A percentile compares a stretch with the other conserved stretches of the same genome.
Evolutionary conservation across 768 basidiomycete genomes (phyloP).

Genomic region (Artomyces pyxidatus): DNA sequence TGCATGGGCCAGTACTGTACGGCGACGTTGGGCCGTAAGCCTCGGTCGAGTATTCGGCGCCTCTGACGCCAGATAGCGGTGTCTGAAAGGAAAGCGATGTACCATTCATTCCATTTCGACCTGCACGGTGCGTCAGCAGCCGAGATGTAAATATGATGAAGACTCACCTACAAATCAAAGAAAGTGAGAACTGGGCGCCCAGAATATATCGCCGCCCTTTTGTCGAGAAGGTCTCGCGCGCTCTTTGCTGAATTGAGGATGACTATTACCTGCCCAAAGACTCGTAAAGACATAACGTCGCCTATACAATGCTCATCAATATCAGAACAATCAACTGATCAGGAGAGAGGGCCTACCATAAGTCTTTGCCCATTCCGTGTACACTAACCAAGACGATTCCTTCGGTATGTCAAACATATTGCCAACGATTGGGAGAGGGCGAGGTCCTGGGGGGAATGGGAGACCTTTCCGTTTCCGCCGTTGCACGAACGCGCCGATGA

Average conservation of each 20-base stretch:
- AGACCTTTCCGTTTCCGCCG: no score
- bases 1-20: neutral
- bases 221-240: conserved; percentile 42
- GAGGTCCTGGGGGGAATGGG: no score
- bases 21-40: neutral
- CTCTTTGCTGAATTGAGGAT: conserved; percentile 38
- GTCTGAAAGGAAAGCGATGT: neutral
- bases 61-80: neutral
- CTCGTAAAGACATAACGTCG: conserved; percentile 14
- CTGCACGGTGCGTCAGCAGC: neutral
- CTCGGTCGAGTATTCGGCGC: neutral
- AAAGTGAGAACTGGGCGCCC: neutral
- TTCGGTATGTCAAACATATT: no score
- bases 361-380: no score
- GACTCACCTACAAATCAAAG: conserved; percentile 1
- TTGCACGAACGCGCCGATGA: no score
- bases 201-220: conserved; percentile 31
- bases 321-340: no score
- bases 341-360: no score
- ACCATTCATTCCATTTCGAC: neutral
- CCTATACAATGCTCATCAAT: no score
- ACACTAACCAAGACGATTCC: no score
- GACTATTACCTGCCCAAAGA: conserved; percentile 40
- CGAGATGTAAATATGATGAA: no score
- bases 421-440: no score